Base-by-base conservation (phyloP, 1,284 basidiomycete species). In the Cutaneotrichosporon cutaneum region DNA sequence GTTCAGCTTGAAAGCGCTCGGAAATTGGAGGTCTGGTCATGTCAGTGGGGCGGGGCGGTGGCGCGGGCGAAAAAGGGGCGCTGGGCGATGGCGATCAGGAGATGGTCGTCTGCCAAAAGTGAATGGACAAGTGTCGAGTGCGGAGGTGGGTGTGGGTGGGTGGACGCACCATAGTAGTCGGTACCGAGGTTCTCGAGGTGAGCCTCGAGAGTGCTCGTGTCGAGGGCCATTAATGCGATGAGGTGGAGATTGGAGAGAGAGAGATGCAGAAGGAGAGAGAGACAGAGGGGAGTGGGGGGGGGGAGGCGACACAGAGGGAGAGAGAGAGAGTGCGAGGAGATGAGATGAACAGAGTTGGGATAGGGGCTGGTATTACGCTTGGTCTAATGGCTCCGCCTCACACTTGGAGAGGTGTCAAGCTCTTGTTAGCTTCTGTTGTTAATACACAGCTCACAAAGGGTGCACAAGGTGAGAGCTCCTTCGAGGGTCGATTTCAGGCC, bases 1-100 rank as follows among this genome's bases (percentile, higher is more conserved):
- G 18, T 84, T 78, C 6, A 90, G 76, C 24, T 83, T 79, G 52
- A 86, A 83, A 56, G 85, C 53, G 16, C 58, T 50, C 0, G 61
- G 57, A 5, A 64, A 56, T 51, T 70, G 69, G 4, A 77, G 62
- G 61, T 74, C 75, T 77, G 55, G 32, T 21, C 16, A 42, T 26
- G 36, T 56, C 48, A 59, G 53, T 35, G 26, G 13, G 18, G 10
- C 2, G 14, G 24, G 18, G 42, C n/a, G n/a, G n/a, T n/a, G n/a
- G n/a, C n/a, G n/a, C n/a, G n/a, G n/a, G n/a, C n/a, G n/a, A n/a
- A n/a, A n/a, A n/a, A n/a, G n/a, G n/a, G n/a, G n/a, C n/a, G n/a
- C n/a, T n/a, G 39, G 36, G 16, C 11, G 35, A 42, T 3, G 39
- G 16, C 39, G 18, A n/a, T 18, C 9, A 8, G 39, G 9, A 21